phyloP scores from a whole-genome alignment of 345 rosid species.

The Erucastrum elatum region DNA sequence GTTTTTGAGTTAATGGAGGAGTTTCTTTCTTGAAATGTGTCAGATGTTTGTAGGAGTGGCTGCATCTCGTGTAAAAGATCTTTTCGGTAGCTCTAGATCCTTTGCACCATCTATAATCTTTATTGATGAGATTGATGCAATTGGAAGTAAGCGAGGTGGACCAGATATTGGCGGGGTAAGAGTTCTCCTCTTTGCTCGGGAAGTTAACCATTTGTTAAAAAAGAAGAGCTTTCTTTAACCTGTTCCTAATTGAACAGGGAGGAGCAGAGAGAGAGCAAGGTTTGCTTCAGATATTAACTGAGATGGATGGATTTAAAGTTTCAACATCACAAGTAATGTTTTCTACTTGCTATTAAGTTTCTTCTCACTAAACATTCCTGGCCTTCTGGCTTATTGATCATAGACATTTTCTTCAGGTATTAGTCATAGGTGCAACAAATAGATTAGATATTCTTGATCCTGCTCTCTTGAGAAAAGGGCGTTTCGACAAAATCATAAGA shows the following conservation, averaged over 20 bases:
- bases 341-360: constrained; percentile 16
- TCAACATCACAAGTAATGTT: constrained; percentile 76
- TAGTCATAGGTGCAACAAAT: constrained; percentile 96
- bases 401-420: constrained; percentile 58
- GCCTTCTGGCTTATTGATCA: constrained; percentile 18
- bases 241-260: constrained; percentile 55
- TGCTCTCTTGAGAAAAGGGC: constrained; percentile 95
- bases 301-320: constrained; percentile 97
- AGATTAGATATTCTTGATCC: constrained; percentile 96
- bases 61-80: constrained; percentile 98
- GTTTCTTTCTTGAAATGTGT: constrained; percentile 16
- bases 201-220: neutral
- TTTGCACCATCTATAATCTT: constrained; percentile 92
- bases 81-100: constrained; percentile 88
- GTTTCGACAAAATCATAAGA: constrained; percentile 90
- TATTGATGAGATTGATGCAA: constrained; percentile 98
- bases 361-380: neutral
- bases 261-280: constrained; percentile 99
- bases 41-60: constrained; percentile 99
- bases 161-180: constrained; percentile 99
- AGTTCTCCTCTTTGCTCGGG: neutral
- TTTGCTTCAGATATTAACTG: constrained; percentile 92
- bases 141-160: constrained; percentile 97
- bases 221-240: neutral
- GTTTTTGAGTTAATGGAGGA: constrained; percentile 19